phyloP scores from a whole-genome alignment of 352 stramenopile genomes.

The Globisporangium viniferum region DNA sequence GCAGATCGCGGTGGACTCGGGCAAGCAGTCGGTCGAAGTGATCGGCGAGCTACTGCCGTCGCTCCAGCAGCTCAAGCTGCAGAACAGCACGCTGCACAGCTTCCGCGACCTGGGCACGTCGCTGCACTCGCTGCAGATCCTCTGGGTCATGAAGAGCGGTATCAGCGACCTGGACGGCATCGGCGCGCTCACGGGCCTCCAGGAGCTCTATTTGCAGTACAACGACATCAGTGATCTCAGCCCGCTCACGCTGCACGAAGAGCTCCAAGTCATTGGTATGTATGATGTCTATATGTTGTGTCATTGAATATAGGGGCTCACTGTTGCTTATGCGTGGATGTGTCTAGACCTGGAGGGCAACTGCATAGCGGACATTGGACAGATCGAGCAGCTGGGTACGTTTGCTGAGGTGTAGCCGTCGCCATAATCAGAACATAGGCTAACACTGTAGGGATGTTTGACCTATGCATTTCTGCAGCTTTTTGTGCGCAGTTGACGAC shows the following conservation, averaged over 20 bases:
- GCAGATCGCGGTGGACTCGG: slow-evolving; percentile 67
- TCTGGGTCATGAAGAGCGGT: slow-evolving; percentile 61
- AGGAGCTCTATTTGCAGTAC: slow-evolving; percentile 73
- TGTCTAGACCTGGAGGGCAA: slow-evolving; percentile 69
- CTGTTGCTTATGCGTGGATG: neutral
- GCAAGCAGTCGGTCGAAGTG: slow-evolving; percentile 77
- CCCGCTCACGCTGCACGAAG: slow-evolving; percentile 82
- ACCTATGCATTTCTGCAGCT: slow-evolving; percentile 31
- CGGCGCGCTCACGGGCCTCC: slow-evolving; percentile 66
- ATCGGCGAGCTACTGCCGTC: slow-evolving; percentile 77
- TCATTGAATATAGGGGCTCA: neutral
- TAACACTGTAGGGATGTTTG: no score
- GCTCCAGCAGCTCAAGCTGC: slow-evolving; percentile 60
- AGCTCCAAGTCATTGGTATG: slow-evolving; percentile 71
- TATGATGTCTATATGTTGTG: neutral
- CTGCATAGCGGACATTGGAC: slow-evolving; percentile 57
- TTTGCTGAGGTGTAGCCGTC: neutral
- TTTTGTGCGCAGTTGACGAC: slow-evolving; percentile 65
- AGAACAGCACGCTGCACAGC: slow-evolving; percentile 60
- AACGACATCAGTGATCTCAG: slow-evolving; percentile 82
- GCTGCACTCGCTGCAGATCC: slow-evolving; percentile 55
- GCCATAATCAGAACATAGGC: neutral
- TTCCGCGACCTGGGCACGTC: slow-evolving; percentile 85
- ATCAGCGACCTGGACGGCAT: slow-evolving; percentile 87
- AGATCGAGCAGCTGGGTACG: slow-evolving; percentile 77